Evolutionary conservation across 1,284 basidiomycete species (phyloP), one percentile per base, ranked within the genome.

Genomic region (Mycena citricolor): DNA sequence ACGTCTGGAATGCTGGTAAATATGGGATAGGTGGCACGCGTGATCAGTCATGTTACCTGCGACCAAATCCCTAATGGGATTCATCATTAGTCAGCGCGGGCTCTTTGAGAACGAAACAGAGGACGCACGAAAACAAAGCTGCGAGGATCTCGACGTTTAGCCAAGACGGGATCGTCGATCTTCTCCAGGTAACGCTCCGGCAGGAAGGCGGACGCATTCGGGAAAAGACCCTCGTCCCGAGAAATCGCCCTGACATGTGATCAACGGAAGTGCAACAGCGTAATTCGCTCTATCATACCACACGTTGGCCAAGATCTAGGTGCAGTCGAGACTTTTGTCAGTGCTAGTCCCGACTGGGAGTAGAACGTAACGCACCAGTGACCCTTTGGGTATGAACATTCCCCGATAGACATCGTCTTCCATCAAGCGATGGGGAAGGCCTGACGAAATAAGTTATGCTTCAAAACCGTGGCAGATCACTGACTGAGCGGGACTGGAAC

Each of bases 91-190:
- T 17, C 22, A 21, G 13, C 13, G 14, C 5, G 23, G n/a, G n/a
- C 8, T 21, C 13, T 22, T n/a, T 8, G 10, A 20, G 13, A 5
- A 19, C 24, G 19, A 6, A 36, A 26, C 7, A 13, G 64, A 14
- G 68, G 63, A 37, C 66, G 70, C 5, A 68, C 70, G 54, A 67
- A 71, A 2, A 62, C 52, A 25, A 64, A 69, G 21, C 55, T 45
- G 16, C 66, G 52, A 5, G 70, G 69, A 44, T 71, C 69, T 13
- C 57, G 57, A 29, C 22, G 38, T 16, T 57, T 59, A 20, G 56
- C 55, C 41, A 52, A 54, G 4, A 51, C 47, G 12, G 33, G 48
- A 5, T 60, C 55, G 26, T 61, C 58, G 4, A 41, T 37, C 11
- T 50, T 45, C 6, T 29, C 11, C 16, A 69, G 44, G 47, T 54